phyloP scores from a whole-genome alignment of 345 rosid genomes.

The Acer campestre region DNA sequence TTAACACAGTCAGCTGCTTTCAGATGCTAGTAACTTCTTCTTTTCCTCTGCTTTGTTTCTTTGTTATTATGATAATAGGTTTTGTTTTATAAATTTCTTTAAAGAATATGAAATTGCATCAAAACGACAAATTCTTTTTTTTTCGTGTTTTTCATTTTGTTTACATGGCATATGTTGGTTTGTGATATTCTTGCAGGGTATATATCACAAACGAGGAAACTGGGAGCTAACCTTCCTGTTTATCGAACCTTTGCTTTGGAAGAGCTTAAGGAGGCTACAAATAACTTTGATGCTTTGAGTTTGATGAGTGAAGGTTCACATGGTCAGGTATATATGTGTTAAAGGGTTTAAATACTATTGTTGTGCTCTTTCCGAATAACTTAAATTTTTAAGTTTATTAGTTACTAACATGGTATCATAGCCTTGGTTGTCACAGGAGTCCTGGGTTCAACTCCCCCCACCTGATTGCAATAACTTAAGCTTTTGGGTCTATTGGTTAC shows the following conservation, averaged over 20 bases:
- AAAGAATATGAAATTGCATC: not conserved
- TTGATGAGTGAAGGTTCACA: conserved; percentile 34
- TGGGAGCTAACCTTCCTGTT: conserved; percentile 57
- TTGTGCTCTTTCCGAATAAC: too few relatives aligned
- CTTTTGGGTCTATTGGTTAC: too few relatives aligned
- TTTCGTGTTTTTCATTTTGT: not conserved
- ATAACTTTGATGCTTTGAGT: conserved; percentile 39
- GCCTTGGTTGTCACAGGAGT: too few relatives aligned
- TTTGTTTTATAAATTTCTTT: not conserved
- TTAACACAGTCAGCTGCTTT: conserved; percentile 50
- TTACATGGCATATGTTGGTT: not conserved
- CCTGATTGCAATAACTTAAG: too few relatives aligned
- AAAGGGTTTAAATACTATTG: too few relatives aligned
- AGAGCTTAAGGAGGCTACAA: conserved; percentile 64
- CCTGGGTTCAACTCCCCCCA: too few relatives aligned
- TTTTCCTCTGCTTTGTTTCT: not conserved
- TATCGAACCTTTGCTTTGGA: conserved; percentile 59
- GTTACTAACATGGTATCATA: too few relatives aligned
- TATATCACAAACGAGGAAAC: conserved; percentile 68
- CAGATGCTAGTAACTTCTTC: conserved; percentile 62
- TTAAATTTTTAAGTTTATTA: too few relatives aligned
- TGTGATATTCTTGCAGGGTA: conserved; percentile 36
- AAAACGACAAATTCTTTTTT: too few relatives aligned
- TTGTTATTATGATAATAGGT: too few relatives aligned
- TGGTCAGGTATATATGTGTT: conserved; percentile 43